phyloP scores from a whole-genome alignment of 129 eudicot species.

The Tagetes patula region DNA sequence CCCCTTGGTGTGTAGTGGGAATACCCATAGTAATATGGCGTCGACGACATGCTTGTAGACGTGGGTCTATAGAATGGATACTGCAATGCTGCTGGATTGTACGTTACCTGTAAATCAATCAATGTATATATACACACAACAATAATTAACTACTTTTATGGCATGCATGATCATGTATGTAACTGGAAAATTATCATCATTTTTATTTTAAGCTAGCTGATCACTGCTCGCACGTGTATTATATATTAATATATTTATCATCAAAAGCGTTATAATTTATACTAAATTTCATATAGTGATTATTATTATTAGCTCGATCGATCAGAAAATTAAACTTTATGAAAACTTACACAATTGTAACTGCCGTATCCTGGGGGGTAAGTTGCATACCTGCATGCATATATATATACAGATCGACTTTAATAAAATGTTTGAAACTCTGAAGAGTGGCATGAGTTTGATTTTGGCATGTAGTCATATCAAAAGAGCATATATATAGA shows the following conservation, averaged over 20 bases:
- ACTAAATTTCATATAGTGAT: neutral
- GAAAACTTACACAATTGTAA: conserved; percentile 21
- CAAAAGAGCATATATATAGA: no score
- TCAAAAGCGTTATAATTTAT: neutral
- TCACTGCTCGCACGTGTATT: no score
- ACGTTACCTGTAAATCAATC: conserved; percentile 47
- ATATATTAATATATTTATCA: no score
- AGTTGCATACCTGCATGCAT: conserved; percentile 14
- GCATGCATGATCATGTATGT: neutral
- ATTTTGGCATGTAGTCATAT: no score
- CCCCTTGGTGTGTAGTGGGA: conserved; percentile 52
- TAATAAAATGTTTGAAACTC: no score
- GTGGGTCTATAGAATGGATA: conserved; percentile 58
- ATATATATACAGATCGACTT: no score
- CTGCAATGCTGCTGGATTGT: conserved; percentile 64
- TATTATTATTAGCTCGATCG: neutral
- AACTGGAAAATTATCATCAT: neutral
- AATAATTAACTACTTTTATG: neutral
- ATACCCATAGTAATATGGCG: conserved; percentile 60
- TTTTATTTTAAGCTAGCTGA: no score
- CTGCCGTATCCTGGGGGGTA: conserved; percentile 13
- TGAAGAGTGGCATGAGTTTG: no score
- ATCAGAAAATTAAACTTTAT: neutral
- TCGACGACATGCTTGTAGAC: conserved; percentile 49
- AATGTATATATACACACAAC: neutral